Percentiles rank a stretch among this genome's conserved stretches.
Conservation (phyloP, 371 early-diverging fungal species). For the Lichtheimia hyalospora region DNA sequence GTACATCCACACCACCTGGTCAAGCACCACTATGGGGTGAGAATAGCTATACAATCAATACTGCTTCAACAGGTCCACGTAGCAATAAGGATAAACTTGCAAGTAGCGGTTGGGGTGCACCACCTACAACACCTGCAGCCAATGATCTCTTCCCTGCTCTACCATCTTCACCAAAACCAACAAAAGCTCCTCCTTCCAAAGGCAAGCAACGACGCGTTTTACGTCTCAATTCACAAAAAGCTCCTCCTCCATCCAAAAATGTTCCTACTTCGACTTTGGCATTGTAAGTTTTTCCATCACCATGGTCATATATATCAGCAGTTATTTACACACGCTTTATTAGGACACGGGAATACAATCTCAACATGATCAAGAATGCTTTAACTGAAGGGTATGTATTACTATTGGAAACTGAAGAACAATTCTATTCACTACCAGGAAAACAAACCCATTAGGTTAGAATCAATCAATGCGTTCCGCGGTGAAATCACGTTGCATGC, state of each 20-base stretch:
- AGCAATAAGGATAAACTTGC: not conserved
- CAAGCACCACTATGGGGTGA: conserved; percentile 29
- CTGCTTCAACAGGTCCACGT: not conserved
- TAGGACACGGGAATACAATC: conserved; percentile 35
- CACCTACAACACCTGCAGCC: not conserved
- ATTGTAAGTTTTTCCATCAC: too few relatives aligned
- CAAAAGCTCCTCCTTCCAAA: not conserved
- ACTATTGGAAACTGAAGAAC: not conserved
- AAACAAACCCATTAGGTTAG: conserved; percentile 11
- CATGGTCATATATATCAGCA: too few relatives aligned
- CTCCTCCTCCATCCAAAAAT: not conserved
- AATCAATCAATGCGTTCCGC: conserved; percentile 28
- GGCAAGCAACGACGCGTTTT: not conserved
- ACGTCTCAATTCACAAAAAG: conserved; percentile 1
- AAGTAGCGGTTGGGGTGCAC: not conserved
- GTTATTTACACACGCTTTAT: too few relatives aligned
- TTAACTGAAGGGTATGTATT: conserved; percentile 25
- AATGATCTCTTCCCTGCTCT: conserved; percentile 6
- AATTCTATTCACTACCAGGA: too few relatives aligned
- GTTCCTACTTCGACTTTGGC: not conserved
- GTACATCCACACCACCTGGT: conserved; percentile 9
- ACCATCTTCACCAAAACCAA: not conserved
- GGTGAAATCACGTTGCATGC: conserved; percentile 41
- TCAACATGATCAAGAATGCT: conserved; percentile 21
- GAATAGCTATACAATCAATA: conserved; percentile 1